Percentiles rank a stretch among this genome's conserved stretches.
phyloP scores from a whole-genome alignment of 495 filamentous ascomycete species.

The Paragyromitra xinjiangensis region DNA sequence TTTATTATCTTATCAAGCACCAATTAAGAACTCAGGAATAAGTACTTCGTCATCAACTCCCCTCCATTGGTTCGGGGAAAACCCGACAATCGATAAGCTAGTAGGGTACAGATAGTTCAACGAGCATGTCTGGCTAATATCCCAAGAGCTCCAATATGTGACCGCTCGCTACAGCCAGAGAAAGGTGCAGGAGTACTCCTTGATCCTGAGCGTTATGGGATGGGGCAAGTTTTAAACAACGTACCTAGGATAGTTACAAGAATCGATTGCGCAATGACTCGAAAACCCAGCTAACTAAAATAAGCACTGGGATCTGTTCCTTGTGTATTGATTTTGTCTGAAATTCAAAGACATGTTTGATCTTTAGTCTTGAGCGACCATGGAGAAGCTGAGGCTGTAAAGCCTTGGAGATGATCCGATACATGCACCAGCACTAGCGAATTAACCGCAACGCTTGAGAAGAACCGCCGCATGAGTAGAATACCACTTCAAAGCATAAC shows the following conservation, averaged over 20 bases:
- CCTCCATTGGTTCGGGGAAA: not conserved
- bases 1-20: not conserved
- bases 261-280: not conserved
- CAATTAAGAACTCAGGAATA: not conserved
- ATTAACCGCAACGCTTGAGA: conserved; percentile 6
- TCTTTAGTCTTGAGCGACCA: not conserved
- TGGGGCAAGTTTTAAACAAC: not conserved
- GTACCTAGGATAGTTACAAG: not conserved
- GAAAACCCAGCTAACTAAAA: not conserved
- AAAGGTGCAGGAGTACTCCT: not conserved
- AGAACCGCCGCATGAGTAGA: conserved; percentile 1
- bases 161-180: not conserved
- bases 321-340: not conserved
- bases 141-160: not conserved
- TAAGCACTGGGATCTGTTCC: not conserved
- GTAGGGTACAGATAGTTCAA: not conserved
- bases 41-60: not conserved
- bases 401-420: not conserved
- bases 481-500: conserved; percentile 9
- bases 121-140: not conserved
- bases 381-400: not conserved
- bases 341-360: not conserved
- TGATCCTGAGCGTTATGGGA: too few species aligned
- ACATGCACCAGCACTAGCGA: conserved; percentile 6
- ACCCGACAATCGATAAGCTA: not conserved